These are phyloP conservation scores for Fusarium brachygibbosum DNA, from an alignment of 2,329 filamentous ascomycete genomes.

Conservation along the genomic window DNA sequence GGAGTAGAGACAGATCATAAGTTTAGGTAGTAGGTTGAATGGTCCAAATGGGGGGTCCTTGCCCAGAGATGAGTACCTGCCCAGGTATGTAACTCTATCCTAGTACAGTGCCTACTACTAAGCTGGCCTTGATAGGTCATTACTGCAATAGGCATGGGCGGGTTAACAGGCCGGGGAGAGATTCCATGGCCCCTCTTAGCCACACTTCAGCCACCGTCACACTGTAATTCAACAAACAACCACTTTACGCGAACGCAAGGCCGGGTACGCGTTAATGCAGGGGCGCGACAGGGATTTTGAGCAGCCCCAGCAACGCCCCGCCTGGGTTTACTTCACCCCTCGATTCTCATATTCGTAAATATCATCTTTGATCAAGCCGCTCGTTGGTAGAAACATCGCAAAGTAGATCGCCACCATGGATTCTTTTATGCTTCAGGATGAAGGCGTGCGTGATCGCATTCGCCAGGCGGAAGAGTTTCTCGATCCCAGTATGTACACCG, in stretches of 20 bases:
- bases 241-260: conserved; percentile 48
- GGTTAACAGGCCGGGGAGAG: conserved; percentile 18
- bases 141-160: conserved; percentile 16
- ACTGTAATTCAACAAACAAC: not conserved
- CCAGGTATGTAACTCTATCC: conserved; percentile 5
- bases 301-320: conserved; percentile 37
- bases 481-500: conserved; percentile 79
- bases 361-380: conserved; percentile 19
- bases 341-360: conserved; percentile 27
- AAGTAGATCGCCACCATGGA: conserved; percentile 69
- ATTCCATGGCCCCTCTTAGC: not conserved
- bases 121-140: conserved; percentile 26
- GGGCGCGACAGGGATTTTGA: conserved; percentile 39
- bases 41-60: conserved; percentile 11
- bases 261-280: conserved; percentile 33
- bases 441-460: conserved; percentile 85
- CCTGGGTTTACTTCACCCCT: conserved; percentile 36
- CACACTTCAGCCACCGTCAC: conserved; percentile 23
- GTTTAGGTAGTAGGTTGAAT: conserved; percentile 7
- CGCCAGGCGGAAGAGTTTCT: conserved; percentile 92
- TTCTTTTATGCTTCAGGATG: conserved; percentile 81
- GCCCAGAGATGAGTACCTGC: not conserved
- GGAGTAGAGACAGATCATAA: conserved; percentile 5
- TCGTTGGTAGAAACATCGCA: conserved; percentile 26
- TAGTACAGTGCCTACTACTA: too few relatives aligned